Evolutionary conservation across 768 basidiomycete genomes (phyloP), one percentile per base, ranked within the genome.

Genomic region (Suillus paluster): DNA sequence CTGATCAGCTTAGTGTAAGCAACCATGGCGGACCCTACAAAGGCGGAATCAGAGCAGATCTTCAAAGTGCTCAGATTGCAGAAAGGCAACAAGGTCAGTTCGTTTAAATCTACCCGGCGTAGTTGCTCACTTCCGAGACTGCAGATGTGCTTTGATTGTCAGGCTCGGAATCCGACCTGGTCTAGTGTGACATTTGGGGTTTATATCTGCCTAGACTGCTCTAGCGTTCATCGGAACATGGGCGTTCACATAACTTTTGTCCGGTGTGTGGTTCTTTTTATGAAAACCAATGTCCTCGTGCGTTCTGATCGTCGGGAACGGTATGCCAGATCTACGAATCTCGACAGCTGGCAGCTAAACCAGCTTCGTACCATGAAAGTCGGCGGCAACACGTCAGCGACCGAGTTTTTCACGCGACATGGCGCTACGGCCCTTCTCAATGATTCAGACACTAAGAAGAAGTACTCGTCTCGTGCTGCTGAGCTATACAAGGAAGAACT

Each of bases 201-300:
- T 15, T 99, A 99, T 77, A 95, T 99, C 71, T 99, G 97, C 72
- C 81, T 99, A 36, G 96, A 99, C 62, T 99, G 97, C 81, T 99
- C 97, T 5, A 92, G 91, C 66, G 80, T 91, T 15, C 97, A 99
- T 77, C 83, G 97, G 58, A 98, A 97, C 74, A 89, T 98, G 87
- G 97, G 97, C 68, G 97, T 99, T 25, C 97, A 99, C 73, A 95
- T 99, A 76, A 92, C 88, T 65, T 99, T 99, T 70, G 97, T 99
- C 46, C 82, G 96, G 94, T 95, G 73, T 68, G 89, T 75, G 11
- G 57, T 41, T 34, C 44, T 41, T 25, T n/a, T 30, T 14, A 38
- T 39, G n/a, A 10, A 50, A 7, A 14, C 17, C 3, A 27, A 34
- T 44, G 17, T 10, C 46, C 21, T 58, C n/a, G 53, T 62, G 41